Evolutionary conservation across 495 filamentous ascomycete species (phyloP), one percentile per base, ranked within the genome.

Genomic region (Aspergillus kassunensis): DNA sequence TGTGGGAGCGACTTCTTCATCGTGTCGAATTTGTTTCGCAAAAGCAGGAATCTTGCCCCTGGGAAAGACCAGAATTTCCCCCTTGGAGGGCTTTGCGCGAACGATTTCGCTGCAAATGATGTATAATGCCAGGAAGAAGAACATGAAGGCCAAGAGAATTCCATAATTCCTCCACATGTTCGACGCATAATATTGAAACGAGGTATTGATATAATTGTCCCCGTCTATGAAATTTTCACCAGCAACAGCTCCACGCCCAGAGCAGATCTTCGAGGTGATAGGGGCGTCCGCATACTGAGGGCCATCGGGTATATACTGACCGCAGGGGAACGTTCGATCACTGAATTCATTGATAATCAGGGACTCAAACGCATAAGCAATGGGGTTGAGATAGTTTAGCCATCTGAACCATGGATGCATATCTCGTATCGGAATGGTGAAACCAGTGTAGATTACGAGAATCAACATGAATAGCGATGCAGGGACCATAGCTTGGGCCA

Each of bases 291-390:
- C 74, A 30, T 90, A 91, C 0, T 62, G 57, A 8, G 69, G 62
- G 0, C 77, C 74, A 16, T 56, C 65, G 3, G 89, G 89, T 2
- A 91, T 74, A 51, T 79, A 87, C 6, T 52, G 35, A 1, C 77
- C 70, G 61, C 91, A 97, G 0, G 23, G 12, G 56, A 89, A 92
- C 0, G 79, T 51, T 5, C 86, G 81, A 27, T 69, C 65, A 55
- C 80, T 75, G 63, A 93, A 97, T 65, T 96, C 91, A 61, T 97
- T 97, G 57, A 95, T 82, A 83, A 97, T 89, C 10, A 97, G 68
- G 2, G 84, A 75, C 67, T 97, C 91, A 60, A 95, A 97, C 1
- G 87, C 82, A 56, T 96, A 97, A 1, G 81, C 83, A 34, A 97
- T 81, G 5, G 90, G 90, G 55, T 96, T 85, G 11, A 96, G 65